Conservation (phyloP, 306 rosid species). For the Spatholobus suberectus region DNA sequence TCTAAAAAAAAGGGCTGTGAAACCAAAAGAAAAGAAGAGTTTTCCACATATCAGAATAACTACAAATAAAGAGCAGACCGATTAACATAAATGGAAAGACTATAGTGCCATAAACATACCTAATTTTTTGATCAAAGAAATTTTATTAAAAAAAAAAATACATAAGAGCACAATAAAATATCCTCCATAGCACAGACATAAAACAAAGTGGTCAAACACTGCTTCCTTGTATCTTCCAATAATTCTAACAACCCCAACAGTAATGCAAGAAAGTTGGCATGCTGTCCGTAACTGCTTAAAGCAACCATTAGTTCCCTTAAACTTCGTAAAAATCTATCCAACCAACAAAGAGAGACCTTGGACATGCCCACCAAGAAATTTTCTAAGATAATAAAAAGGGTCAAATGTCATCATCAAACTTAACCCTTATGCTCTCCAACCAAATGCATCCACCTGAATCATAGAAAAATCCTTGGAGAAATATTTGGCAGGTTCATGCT, state of each 20-base stretch:
- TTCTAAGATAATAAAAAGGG: not conserved
- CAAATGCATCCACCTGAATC: not conserved
- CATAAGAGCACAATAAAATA: not conserved
- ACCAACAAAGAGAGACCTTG: constrained; percentile 18
- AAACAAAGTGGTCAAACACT: not conserved
- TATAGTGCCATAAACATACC: not conserved
- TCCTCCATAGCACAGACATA: not conserved
- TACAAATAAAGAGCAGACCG: constrained; percentile 19
- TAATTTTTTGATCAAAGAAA: not conserved
- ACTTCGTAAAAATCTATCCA: not conserved
- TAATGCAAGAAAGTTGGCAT: not conserved
- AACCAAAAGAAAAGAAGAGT: not conserved
- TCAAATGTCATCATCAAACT: constrained; percentile 20
- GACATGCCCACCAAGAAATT: not conserved
- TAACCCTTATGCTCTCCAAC: not conserved
- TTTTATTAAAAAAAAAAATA: constrained; percentile 7
- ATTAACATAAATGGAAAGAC: not conserved
- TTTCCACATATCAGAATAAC: constrained; percentile 21
- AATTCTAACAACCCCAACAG: not conserved
- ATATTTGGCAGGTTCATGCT: not conserved
- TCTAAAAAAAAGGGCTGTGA: not conserved
- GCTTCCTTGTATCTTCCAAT: not conserved
- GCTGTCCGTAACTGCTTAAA: constrained; percentile 3
- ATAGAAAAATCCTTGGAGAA: constrained; percentile 7
- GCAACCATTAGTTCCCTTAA: not conserved